Percentiles rank a stretch among this genome's conserved stretches.
Evolutionary conservation across 257 asterid genomes (phyloP).

Genomic region (Rehmannia glutinosa): DNA sequence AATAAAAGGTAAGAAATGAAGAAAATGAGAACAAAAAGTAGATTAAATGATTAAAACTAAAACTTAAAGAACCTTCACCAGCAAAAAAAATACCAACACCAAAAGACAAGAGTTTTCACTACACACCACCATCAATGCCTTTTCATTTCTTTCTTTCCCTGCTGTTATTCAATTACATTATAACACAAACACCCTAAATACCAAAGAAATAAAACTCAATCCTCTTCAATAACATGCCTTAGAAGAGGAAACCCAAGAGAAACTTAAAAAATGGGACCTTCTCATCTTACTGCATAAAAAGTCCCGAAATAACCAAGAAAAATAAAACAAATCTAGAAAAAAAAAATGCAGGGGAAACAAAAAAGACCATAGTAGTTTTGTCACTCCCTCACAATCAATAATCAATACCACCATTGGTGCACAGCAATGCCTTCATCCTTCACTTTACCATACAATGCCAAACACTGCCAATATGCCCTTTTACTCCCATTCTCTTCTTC

Average conservation of each 20-base stretch:
- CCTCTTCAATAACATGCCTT: not conserved
- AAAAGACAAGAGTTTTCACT: not conserved
- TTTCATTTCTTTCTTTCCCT: constrained; percentile 1
- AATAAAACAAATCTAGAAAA: not conserved
- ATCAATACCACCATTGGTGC: constrained; percentile 63
- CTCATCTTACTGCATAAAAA: not conserved
- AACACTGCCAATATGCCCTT: constrained; percentile 63
- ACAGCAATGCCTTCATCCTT: constrained; percentile 58
- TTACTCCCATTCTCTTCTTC: constrained; percentile 26
- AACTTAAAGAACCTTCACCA: not conserved
- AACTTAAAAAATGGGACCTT: too few species aligned
- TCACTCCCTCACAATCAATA: too few species aligned
- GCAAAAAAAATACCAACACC: not conserved
- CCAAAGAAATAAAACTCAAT: not conserved
- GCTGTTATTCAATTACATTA: not conserved
- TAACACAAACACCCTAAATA: not conserved
- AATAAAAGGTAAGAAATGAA: too few species aligned
- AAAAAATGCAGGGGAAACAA: not conserved
- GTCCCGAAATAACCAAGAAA: not conserved
- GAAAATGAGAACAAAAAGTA: too few species aligned
- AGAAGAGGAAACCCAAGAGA: not conserved
- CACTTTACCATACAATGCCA: constrained; percentile 47
- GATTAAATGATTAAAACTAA: too few species aligned
- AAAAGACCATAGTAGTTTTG: not conserved
- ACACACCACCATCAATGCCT: not conserved